These are phyloP conservation scores for Parietichytrium sp. DNA, from an alignment of 108 stramenopile species.

Conservation along the genomic window DNA sequence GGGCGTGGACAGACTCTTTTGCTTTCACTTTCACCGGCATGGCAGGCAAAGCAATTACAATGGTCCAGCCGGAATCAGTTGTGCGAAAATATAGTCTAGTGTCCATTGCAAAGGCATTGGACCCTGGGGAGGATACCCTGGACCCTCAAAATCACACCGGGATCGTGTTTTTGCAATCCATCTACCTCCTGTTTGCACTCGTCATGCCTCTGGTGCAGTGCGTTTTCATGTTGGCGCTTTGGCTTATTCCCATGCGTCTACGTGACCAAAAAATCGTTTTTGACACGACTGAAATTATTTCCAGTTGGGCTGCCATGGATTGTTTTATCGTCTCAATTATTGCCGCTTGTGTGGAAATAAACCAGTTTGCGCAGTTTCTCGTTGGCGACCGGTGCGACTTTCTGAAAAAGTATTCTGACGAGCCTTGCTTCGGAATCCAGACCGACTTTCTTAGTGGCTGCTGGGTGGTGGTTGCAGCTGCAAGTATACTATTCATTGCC, in stretches of 20 bases:
- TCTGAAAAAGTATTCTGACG: constrained; percentile 37
- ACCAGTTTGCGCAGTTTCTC: constrained; percentile 47
- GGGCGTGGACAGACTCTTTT: constrained; percentile 68
- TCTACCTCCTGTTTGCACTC: constrained; percentile 80
- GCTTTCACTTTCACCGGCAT: constrained; percentile 79
- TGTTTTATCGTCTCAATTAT: constrained; percentile 77
- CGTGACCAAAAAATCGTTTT: constrained; percentile 63
- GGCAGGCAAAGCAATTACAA: constrained; percentile 59
- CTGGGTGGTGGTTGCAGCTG: not conserved
- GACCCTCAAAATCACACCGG: constrained; percentile 62
- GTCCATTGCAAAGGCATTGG: constrained; percentile 68
- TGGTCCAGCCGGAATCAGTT: constrained; percentile 63
- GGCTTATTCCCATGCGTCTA: constrained; percentile 68
- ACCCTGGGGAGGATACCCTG: constrained; percentile 41
- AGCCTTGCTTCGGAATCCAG: constrained; percentile 31
- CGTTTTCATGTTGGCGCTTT: constrained; percentile 60
- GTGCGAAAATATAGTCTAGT: constrained; percentile 66
- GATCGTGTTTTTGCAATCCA: constrained; percentile 65
- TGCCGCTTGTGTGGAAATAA: constrained; percentile 72
- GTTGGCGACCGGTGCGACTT: constrained; percentile 44
- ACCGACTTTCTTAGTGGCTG: not conserved
- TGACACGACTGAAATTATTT: constrained; percentile 69
- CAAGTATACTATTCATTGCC: not conserved
- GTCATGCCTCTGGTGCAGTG: constrained; percentile 76
- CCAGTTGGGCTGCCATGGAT: constrained; percentile 82